A percentile compares a stretch with the other conserved stretches of the same genome.
phyloP scores from a whole-genome alignment of 176 grass and related monocot genomes.

The Poa annua region DNA sequence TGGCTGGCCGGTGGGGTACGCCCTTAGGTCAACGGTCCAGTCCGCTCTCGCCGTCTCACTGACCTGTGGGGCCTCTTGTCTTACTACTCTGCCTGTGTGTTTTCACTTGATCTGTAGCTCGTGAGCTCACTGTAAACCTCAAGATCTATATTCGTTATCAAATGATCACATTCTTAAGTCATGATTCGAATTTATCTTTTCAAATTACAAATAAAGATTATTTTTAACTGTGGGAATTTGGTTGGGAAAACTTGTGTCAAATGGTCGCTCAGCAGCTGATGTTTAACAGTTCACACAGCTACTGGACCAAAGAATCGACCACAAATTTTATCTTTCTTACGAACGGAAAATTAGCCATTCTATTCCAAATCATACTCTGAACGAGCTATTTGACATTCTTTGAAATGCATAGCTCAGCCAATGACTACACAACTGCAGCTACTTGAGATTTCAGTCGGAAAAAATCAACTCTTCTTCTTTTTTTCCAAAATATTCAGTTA shows the following conservation, averaged over 20 bases:
- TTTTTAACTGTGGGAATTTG: not conserved
- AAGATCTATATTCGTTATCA: not conserved
- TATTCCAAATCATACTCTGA: not conserved
- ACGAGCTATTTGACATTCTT: not conserved
- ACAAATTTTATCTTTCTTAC: not conserved
- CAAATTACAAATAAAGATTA: not conserved
- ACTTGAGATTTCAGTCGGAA: not conserved
- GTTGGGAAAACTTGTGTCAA: not conserved
- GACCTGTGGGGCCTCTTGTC: not conserved
- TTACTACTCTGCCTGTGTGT: not conserved
- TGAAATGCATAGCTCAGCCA: not conserved
- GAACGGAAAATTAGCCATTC: not conserved
- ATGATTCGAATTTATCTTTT: not conserved
- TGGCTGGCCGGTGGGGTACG: constrained; percentile 31
- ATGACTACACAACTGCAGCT: not conserved
- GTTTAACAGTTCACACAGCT: not conserved
- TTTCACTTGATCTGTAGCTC: not conserved
- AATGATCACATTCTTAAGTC: not conserved
- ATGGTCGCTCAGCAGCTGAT: not conserved
- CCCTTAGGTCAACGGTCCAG: constrained; percentile 11
- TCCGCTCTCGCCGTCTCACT: constrained; percentile 27
- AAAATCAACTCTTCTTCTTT: not conserved
- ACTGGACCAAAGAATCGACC: not conserved
- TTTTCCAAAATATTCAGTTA: not conserved
- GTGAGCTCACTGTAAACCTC: not conserved